Percentiles rank a stretch among this genome's conserved stretches.
Evolutionary conservation across 2,329 filamentous ascomycete genomes (phyloP).

Genomic region (Epicoccum sorghinum): DNA sequence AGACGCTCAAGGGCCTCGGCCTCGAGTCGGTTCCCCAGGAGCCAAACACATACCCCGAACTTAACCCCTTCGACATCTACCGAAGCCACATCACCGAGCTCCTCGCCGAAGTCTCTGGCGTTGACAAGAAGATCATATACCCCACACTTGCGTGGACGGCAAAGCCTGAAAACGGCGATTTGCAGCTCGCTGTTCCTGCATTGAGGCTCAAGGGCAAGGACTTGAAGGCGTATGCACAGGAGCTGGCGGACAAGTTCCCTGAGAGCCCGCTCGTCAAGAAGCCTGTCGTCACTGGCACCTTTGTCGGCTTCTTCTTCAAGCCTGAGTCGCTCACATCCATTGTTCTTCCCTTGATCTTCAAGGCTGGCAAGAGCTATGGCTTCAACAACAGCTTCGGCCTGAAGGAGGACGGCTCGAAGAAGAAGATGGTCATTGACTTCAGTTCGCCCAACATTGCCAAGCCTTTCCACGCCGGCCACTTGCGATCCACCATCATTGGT

Average conservation of each 20-base stretch:
- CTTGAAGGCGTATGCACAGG: slow-evolving; percentile 61
- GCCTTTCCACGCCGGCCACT: slow-evolving; percentile 76
- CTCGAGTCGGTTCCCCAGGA: slow-evolving; percentile 48
- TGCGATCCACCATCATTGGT: slow-evolving; percentile 78
- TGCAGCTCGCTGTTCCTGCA: slow-evolving; percentile 79
- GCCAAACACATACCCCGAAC: slow-evolving; percentile 62
- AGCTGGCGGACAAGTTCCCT: slow-evolving; percentile 68
- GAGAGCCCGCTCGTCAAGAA: slow-evolving; percentile 75
- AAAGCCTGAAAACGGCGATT: slow-evolving; percentile 80
- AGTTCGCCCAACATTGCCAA: slow-evolving; percentile 88
- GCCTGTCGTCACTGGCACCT: slow-evolving; percentile 70
- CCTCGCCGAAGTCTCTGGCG: slow-evolving; percentile 71
- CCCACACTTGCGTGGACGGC: slow-evolving; percentile 78
- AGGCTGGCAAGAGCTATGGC: slow-evolving; percentile 67
- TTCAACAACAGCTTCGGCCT: slow-evolving; percentile 65
- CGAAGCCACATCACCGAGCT: slow-evolving; percentile 75
- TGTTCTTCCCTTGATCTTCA: slow-evolving; percentile 72
- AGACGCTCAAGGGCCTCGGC: slow-evolving; percentile 46
- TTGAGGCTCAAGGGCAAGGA: slow-evolving; percentile 73
- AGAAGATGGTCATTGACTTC: slow-evolving; percentile 79
- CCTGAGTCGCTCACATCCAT: slow-evolving; percentile 67
- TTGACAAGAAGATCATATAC: slow-evolving; percentile 74
- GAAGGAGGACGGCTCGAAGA: slow-evolving; percentile 65
- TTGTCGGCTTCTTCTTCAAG: slow-evolving; percentile 82
- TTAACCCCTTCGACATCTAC: slow-evolving; percentile 81